Percentiles rank a stretch among this genome's conserved stretches.
These are phyloP conservation scores for Sanchytrium tribonematis DNA, from an alignment of 371 early-diverging fungal genomes.

Conservation along the genomic window DNA sequence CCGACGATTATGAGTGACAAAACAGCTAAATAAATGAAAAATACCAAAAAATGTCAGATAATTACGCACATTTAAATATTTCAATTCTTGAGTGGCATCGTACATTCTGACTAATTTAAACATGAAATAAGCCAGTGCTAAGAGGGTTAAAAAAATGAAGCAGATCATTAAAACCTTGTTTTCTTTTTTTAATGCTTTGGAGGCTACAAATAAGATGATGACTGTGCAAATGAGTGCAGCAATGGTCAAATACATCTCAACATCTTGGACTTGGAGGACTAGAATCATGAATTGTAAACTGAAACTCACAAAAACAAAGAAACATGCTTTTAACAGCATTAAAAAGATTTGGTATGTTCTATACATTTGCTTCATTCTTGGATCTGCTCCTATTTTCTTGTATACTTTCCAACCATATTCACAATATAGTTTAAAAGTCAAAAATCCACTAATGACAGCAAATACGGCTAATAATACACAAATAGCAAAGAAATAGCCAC, in stretches of 20 bases:
- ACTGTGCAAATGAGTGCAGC: conserved; percentile 40
- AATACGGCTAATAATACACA: conserved; percentile 17
- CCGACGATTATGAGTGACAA: conserved; percentile 33
- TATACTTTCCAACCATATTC: conserved; percentile 83
- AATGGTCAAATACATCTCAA: conserved; percentile 38
- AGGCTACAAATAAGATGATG: conserved; percentile 11
- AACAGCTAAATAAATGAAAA: conserved; percentile 16
- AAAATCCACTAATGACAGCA: conserved; percentile 9
- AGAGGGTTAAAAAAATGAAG: conserved; percentile 35
- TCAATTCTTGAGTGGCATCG: conserved; percentile 21
- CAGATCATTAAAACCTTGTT: conserved; percentile 25
- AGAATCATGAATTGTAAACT: conserved; percentile 55
- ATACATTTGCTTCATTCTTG: conserved; percentile 51
- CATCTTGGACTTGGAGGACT: conserved; percentile 25
- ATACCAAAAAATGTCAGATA: conserved; percentile 63
- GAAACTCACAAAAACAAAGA: conserved; percentile 59
- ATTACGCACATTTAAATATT: conserved; percentile 29
- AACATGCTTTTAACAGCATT: conserved; percentile 53
- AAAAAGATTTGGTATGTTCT: conserved; percentile 57
- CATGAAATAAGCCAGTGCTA: conserved; percentile 45
- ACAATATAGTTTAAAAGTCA: conserved; percentile 32
- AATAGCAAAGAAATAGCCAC: conserved; percentile 8
- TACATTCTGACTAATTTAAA: conserved; percentile 58
- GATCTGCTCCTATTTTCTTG: conserved; percentile 71
- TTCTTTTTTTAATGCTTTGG: conserved; percentile 22